phyloP scores from a whole-genome alignment of 169 alveolate species.

The Plasmodium ovale region DNA sequence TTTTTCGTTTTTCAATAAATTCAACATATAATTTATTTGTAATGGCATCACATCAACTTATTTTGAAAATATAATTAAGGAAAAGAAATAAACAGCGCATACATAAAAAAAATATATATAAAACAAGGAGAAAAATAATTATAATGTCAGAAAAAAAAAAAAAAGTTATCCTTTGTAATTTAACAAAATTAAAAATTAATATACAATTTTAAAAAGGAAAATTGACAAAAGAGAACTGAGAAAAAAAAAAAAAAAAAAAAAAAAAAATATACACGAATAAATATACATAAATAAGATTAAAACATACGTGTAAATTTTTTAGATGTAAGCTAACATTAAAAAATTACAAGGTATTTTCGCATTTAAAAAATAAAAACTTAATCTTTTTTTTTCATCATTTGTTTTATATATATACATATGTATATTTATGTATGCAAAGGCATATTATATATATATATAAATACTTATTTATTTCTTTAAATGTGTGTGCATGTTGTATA shows the following conservation, averaged over 20 bases:
- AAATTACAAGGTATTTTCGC: slow-evolving; percentile 24
- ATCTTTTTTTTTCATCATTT: not conserved
- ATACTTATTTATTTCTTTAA: slow-evolving; percentile 12
- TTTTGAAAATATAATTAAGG: slow-evolving; percentile 24
- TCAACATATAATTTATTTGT: slow-evolving; percentile 23
- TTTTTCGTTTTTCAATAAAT: slow-evolving; percentile 7
- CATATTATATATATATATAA: slow-evolving; percentile 7
- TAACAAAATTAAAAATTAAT: slow-evolving; percentile 8
- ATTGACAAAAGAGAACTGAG: not conserved
- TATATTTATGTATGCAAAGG: too few species aligned
- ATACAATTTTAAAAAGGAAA: slow-evolving; percentile 10
- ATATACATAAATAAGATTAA: slow-evolving; percentile 2
- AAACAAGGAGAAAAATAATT: slow-evolving; percentile 27
- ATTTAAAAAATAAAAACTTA: slow-evolving; percentile 19
- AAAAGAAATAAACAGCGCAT: slow-evolving; percentile 33
- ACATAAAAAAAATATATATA: slow-evolving; percentile 13
- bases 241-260: slow-evolving; percentile 5
- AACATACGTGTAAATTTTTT: slow-evolving; percentile 26
- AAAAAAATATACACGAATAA: too few species aligned
- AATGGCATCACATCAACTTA: slow-evolving; percentile 15
- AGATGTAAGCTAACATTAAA: slow-evolving; percentile 59
- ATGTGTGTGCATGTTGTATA: slow-evolving; percentile 43
- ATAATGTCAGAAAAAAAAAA: slow-evolving; percentile 43
- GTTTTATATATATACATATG: too few species aligned
- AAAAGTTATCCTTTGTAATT: not conserved